These are phyloP conservation scores for Wickerhamiella azymoides DNA, from an alignment of 805 yeast genomes.

Conservation along the genomic window DNA sequence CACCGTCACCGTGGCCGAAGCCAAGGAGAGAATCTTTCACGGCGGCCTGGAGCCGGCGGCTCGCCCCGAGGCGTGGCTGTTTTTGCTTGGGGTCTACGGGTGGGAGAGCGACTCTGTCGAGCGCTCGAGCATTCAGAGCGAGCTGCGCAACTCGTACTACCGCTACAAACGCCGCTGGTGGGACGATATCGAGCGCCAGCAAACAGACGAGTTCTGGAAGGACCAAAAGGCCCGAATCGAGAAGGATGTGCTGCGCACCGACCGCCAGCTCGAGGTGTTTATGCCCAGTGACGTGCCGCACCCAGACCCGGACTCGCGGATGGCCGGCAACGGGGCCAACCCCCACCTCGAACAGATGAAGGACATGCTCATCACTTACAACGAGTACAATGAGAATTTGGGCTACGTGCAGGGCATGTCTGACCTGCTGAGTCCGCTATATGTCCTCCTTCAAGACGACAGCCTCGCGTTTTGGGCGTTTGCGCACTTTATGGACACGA, in stretches of 20 bases:
- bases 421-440: slow-evolving; percentile 78
- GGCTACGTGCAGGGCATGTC: slow-evolving; percentile 99
- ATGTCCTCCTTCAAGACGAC: slow-evolving; percentile 51
- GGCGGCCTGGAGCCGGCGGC: slow-evolving; percentile 59
- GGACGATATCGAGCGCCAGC: slow-evolving; percentile 44
- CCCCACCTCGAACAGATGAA: slow-evolving; percentile 60
- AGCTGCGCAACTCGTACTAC: slow-evolving; percentile 46
- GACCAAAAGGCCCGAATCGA: slow-evolving; percentile 86
- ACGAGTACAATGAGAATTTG: slow-evolving; percentile 64
- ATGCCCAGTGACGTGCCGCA: slow-evolving; percentile 32
- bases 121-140: slow-evolving; percentile 42
- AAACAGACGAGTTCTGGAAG: slow-evolving; percentile 58
- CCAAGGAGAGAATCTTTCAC: slow-evolving; percentile 74
- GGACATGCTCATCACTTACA: slow-evolving; percentile 72
- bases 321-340: slow-evolving; percentile 57
- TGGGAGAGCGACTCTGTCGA: slow-evolving; percentile 75
- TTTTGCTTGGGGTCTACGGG: slow-evolving; percentile 67
- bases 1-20: slow-evolving; percentile 58
- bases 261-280: slow-evolving; percentile 59
- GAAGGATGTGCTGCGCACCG: slow-evolving; percentile 87
- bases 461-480: slow-evolving; percentile 80
- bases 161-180: slow-evolving; percentile 54
- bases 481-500: slow-evolving; percentile 73
- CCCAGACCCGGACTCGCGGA: slow-evolving; percentile 33
- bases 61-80: slow-evolving; percentile 73